Base-by-base conservation (phyloP, 208 protist species). In the Wallacemonas sp. region DNA sequence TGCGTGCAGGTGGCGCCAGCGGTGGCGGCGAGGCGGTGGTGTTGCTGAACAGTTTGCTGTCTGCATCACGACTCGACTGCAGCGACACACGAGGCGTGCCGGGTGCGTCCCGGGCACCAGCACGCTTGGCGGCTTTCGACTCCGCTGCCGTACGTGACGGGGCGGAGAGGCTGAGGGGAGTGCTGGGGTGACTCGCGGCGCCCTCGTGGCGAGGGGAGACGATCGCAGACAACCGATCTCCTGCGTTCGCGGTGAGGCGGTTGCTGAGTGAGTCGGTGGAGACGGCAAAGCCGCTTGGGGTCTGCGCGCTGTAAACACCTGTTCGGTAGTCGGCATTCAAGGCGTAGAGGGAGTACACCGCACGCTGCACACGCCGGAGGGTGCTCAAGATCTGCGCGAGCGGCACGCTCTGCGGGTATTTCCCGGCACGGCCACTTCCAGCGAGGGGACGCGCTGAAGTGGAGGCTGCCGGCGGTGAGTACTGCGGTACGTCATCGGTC, bases 281-380 rank as follows among this genome's bases (percentile, higher is more conserved):
- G 45, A 83, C 68, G 13, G 59, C 59, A 71, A 72, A 82, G 22
- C 58, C 63, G 8, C 29, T 46, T 32, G 54, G 32, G 0, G 54
- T 48, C 4, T 61, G 74, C 12, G 19, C 61, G 2, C 68, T 69
- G 10, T 55, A 46, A 0, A 87, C 24, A 4, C 78, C 82, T 37
- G 73, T 78, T 34, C 71, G 71, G 68, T 83, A 87, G 59, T 89
- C 86, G 8, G 81, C 75, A 63, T 87, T 83, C 50, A 85, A 77
- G 19, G 61, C 71, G 17, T 61, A 70, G 58, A 83, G 75, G 34
- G 73, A 30, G 54, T 85, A 79, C 5, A 88, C 79, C 26, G 74
- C 83, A 3, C 71, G 66, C 63, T 83, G 87, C 12, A 74, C 63
- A 30, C 72, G 68, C 57, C 50, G 68, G 10, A 93, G 67, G 1